These are phyloP conservation scores for Coemansia pectinata DNA, from an alignment of 192 early-diverging fungal species.

Conservation along the genomic window DNA sequence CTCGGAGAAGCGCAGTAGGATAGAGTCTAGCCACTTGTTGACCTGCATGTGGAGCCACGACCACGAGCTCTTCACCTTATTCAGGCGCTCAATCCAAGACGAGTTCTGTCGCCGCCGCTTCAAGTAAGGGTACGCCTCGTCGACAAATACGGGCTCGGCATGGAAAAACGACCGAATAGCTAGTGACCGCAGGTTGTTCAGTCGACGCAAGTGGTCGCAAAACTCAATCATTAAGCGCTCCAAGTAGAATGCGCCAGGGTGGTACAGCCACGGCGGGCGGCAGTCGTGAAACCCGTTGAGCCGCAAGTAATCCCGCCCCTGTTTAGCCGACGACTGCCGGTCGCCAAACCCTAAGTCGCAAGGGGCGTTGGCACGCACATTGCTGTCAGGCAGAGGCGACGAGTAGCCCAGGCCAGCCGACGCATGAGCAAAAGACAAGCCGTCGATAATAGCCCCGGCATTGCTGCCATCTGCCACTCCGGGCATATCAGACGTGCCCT, in stretches of 20 bases:
- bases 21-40: conserved; percentile 56
- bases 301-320: conserved; percentile 33
- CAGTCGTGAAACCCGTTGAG: conserved; percentile 49
- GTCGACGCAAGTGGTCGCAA: conserved; percentile 50
- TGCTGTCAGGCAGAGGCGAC: neutral
- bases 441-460: neutral
- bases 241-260: conserved; percentile 45
- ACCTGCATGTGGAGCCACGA: conserved; percentile 56
- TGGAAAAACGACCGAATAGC: conserved; percentile 52
- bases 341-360: conserved; percentile 52
- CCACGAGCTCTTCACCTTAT: conserved; percentile 51
- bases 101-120: conserved; percentile 26
- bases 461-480: neutral
- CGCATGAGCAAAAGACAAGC: neutral
- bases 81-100: conserved; percentile 45
- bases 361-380: neutral
- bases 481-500: neutral
- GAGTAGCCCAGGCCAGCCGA: neutral
- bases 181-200: conserved; percentile 51
- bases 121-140: conserved; percentile 49
- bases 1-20: conserved; percentile 49
- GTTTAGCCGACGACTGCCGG: conserved; percentile 31
- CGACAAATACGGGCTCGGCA: conserved; percentile 41
- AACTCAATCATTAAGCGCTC: conserved; percentile 57
- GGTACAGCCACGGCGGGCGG: conserved; percentile 52